A percentile compares a stretch with the other conserved stretches of the same genome.
Evolutionary conservation across 2,329 filamentous ascomycete species (phyloP).

Genomic region (Sporothrix inflata): DNA sequence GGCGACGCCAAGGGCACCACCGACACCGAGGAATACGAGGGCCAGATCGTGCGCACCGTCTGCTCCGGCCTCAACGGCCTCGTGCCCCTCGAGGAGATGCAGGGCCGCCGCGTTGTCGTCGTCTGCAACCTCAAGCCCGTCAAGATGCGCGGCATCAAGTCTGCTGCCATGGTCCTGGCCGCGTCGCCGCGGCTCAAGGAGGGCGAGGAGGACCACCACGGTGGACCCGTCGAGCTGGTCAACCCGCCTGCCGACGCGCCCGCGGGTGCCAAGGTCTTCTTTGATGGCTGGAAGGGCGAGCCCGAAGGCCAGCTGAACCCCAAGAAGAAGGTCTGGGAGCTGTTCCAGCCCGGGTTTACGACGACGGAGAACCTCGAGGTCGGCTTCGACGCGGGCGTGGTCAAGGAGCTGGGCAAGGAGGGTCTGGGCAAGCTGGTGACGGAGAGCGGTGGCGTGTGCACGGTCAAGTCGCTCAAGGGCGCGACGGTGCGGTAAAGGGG

Average conservation of each 20-base stretch:
- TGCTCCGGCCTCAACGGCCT: conserved; percentile 96
- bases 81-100: conserved; percentile 93
- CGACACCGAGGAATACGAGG: conserved; percentile 89
- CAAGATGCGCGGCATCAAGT: conserved; percentile 90
- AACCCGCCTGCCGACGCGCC: conserved; percentile 75
- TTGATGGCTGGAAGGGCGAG: conserved; percentile 92
- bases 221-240: conserved; percentile 89
- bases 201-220: conserved; percentile 79
- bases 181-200: conserved; percentile 83
- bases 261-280: conserved; percentile 86
- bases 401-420: conserved; percentile 75
- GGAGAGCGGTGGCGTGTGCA: conserved; percentile 77
- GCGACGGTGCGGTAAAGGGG: conserved; percentile 75
- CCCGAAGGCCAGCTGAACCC: conserved; percentile 94
- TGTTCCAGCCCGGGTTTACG: conserved; percentile 92
- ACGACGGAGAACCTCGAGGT: conserved; percentile 82
- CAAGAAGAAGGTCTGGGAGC: conserved; percentile 99
- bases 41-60: conserved; percentile 89
- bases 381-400: conserved; percentile 77
- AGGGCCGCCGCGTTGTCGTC: conserved; percentile 89
- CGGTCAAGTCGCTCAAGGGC: conserved; percentile 76
- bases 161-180: conserved; percentile 87
- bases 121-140: conserved; percentile 99
- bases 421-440: conserved; percentile 73
- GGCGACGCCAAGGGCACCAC: conserved; percentile 84